phyloP scores from a whole-genome alignment of 2,329 filamentous ascomycete species.

The Epichloe aotearoae region DNA sequence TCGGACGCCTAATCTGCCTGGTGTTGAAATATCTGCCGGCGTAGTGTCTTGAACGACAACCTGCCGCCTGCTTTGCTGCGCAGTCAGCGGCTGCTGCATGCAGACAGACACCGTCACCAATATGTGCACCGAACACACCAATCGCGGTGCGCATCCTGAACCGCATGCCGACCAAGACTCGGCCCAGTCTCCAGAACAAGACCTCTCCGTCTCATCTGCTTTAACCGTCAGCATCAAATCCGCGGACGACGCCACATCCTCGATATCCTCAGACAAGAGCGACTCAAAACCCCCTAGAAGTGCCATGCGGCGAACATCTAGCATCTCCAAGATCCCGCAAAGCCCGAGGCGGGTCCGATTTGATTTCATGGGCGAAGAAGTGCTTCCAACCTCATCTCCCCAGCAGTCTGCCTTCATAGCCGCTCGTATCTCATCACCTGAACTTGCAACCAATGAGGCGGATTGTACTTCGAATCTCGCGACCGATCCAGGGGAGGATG shows the following conservation, averaged over 20 bases:
- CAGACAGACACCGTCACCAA: slow-evolving; percentile 4
- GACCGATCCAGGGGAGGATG: slow-evolving; percentile 26
- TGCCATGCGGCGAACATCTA: slow-evolving; percentile 43
- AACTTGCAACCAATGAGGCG: slow-evolving; percentile 14
- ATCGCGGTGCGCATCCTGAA: not conserved
- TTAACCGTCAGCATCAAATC: slow-evolving; percentile 19
- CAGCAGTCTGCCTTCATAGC: slow-evolving; percentile 22
- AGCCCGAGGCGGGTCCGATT: slow-evolving; percentile 52
- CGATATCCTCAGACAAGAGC: slow-evolving; percentile 39
- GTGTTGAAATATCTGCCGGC: not conserved
- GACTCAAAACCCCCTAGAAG: slow-evolving; percentile 38
- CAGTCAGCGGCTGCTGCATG: slow-evolving; percentile 1
- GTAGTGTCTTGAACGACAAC: not conserved
- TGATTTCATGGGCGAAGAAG: slow-evolving; percentile 45
- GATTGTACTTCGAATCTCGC: slow-evolving; percentile 20
- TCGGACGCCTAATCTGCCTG: not conserved
- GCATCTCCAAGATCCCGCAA: slow-evolving; percentile 32
- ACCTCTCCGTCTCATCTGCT: slow-evolving; percentile 20
- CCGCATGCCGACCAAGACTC: slow-evolving; percentile 6
- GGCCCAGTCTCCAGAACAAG: slow-evolving; percentile 9
- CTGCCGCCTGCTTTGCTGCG: slow-evolving; percentile 4
- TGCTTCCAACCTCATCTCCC: slow-evolving; percentile 46
- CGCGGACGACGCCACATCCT: slow-evolving; percentile 37
- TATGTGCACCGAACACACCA: not conserved
- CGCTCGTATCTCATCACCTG: slow-evolving; percentile 14